Conservation (phyloP, 306 rosid species). For the Biancaea sappan region DNA sequence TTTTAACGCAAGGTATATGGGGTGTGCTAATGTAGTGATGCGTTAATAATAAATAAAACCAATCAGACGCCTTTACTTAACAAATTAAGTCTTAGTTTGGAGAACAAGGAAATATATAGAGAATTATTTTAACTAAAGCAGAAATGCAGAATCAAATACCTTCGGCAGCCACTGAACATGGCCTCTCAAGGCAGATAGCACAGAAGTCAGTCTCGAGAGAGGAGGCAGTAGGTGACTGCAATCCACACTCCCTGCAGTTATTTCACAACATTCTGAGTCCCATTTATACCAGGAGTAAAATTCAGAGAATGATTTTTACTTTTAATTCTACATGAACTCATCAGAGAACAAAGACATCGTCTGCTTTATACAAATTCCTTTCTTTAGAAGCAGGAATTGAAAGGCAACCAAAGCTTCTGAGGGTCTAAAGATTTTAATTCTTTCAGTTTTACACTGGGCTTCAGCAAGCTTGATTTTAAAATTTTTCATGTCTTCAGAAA, state of each 20-base stretch:
- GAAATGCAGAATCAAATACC: conserved; percentile 48
- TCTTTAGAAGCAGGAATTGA: not conserved
- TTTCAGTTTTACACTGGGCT: not conserved
- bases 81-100: not conserved
- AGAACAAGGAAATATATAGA: not conserved
- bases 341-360: conserved; percentile 17
- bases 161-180: conserved; percentile 87
- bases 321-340: conserved; percentile 4
- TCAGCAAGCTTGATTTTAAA: not conserved
- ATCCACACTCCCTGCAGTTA: conserved; percentile 81
- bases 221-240: conserved; percentile 60
- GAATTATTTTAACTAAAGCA: not conserved
- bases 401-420: not conserved
- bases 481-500: not conserved
- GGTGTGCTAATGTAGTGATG: not conserved
- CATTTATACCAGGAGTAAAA: conserved; percentile 22
- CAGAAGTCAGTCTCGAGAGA: conserved; percentile 71
- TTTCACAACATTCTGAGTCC: conserved; percentile 35
- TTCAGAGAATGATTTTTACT: conserved; percentile 5
- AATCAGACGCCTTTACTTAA: not conserved
- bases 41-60: not conserved
- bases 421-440: not conserved
- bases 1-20: not conserved
- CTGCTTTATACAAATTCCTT: conserved; percentile 3
- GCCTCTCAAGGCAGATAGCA: conserved; percentile 94